A percentile compares a stretch with the other conserved stretches of the same genome.
phyloP scores from a whole-genome alignment of 192 early-diverging fungal species.

The Geranomyces michiganensis region DNA sequence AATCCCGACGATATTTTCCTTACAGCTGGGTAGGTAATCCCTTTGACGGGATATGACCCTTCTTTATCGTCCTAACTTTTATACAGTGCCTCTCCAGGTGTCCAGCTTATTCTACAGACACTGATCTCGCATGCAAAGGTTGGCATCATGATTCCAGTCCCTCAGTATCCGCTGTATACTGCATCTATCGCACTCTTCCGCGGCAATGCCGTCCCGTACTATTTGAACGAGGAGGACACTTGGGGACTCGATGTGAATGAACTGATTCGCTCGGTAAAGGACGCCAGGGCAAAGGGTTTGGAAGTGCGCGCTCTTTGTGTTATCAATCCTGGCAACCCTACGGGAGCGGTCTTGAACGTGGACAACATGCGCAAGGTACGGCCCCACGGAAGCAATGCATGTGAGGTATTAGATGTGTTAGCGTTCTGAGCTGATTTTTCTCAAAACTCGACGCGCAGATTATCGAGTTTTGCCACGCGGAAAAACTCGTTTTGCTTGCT shows the following conservation, averaged over 20 bases:
- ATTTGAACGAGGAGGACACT: slow-evolving; percentile 80
- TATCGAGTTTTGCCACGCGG: slow-evolving; percentile 81
- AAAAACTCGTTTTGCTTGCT: slow-evolving; percentile 85
- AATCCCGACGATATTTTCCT: slow-evolving; percentile 86
- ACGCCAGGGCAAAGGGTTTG: slow-evolving; percentile 69
- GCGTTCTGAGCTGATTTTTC: no score
- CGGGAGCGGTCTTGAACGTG: slow-evolving; percentile 82
- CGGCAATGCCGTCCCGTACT: slow-evolving; percentile 90
- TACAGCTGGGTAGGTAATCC: slow-evolving; percentile 67
- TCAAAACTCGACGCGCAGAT: slow-evolving; percentile 48
- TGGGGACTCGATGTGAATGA: slow-evolving; percentile 78
- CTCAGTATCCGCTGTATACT: slow-evolving; percentile 98
- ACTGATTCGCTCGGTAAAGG: slow-evolving; percentile 63
- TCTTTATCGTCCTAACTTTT: background rate
- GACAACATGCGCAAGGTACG: slow-evolving; percentile 77
- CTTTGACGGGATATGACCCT: background rate
- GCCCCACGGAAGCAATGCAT: background rate
- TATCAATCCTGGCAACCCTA: slow-evolving; percentile 99
- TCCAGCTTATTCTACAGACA: slow-evolving; percentile 89
- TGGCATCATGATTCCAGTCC: slow-evolving; percentile 99
- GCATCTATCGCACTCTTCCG: slow-evolving; percentile 85
- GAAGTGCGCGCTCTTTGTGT: slow-evolving; percentile 95
- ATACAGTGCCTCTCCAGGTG: slow-evolving; percentile 82
- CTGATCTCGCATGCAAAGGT: slow-evolving; percentile 75
- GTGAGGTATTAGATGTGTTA: no score